Evolutionary conservation across 495 filamentous ascomycete species (phyloP).

Genomic region (Tuber microsphaerosporum): DNA sequence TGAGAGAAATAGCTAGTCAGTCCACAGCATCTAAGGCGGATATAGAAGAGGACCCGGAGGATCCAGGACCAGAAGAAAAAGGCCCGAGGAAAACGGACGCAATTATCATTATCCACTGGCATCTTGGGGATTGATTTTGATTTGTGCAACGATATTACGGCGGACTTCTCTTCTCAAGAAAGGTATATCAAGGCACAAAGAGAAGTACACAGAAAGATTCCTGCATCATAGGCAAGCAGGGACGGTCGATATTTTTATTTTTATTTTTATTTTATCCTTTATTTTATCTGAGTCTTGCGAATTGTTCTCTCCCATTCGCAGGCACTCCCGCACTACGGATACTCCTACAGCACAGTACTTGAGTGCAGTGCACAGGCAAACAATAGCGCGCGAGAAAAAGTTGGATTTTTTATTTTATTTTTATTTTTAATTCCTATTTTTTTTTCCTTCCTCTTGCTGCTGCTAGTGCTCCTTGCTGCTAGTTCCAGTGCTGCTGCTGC

Average conservation of each 20-base stretch:
- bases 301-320: neutral
- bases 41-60: neutral
- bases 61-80: constrained; percentile 1
- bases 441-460: neutral
- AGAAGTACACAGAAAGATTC: neutral
- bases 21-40: neutral
- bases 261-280: neutral
- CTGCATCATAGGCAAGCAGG: neutral
- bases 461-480: neutral
- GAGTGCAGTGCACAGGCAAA: neutral
- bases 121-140: neutral
- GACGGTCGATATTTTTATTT: neutral
- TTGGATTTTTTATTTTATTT: neutral
- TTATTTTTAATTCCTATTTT: neutral
- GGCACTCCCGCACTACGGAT: neutral
- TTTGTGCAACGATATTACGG: neutral
- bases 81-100: neutral
- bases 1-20: neutral
- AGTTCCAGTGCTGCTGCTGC: neutral
- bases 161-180: neutral
- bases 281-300: neutral
- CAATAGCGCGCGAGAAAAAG: neutral
- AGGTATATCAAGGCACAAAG: neutral
- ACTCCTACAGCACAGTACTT: neutral
- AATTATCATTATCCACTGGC: constrained; percentile 1